Base-by-base conservation (phyloP, 257 asterid species). In the Solanum corneliomulleri region DNA sequence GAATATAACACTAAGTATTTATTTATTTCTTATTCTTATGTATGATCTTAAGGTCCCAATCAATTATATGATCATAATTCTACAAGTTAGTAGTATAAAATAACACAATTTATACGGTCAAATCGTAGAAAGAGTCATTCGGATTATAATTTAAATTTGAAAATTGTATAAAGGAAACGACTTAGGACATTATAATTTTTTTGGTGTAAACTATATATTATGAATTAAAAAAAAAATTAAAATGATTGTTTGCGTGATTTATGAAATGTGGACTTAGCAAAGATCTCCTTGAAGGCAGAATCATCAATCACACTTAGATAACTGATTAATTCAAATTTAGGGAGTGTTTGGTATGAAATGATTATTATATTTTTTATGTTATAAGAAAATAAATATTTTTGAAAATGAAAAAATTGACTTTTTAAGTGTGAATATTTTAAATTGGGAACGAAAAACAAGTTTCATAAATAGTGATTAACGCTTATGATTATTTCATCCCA, bases 381-480 rank as follows among this genome's bases (percentile, higher is more conserved):
- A 9, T 10, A 29, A 11, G 21, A 31, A 69, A 29, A 69, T 3
- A 70, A 31, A 2, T 16, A 5, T 68, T 2, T 1, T 33, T 8
- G 11, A 33, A 70, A 33, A 70, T 33, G 12, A 70, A 0, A 70
- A 29, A 69, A 35, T 35, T 35, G 37, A 1, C 2, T 29, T 69
- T 15, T 31, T 9, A 7, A 15, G 6, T 69, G 3, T 0, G 0
- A 27, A 27, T 8, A 27, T 33, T 33, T 33, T 33, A 33, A 33
- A 33, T 33, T 33, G 0, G 1, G 35, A 33, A 33, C 35, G 5
- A 68, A 1, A 29, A 69, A 29, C 0, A 29, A 29, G 11, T 14
- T 1, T 11, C 8, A 25, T 11, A 1, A 12, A 12, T 12, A 1
- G 0, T 1, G 6, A 2, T 5, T 1, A 1, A 66, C 18, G 15